Percentiles rank a stretch among this genome's conserved stretches.
Conservation (phyloP, 306 rosid genomes). For the Glycine soja region DNA sequence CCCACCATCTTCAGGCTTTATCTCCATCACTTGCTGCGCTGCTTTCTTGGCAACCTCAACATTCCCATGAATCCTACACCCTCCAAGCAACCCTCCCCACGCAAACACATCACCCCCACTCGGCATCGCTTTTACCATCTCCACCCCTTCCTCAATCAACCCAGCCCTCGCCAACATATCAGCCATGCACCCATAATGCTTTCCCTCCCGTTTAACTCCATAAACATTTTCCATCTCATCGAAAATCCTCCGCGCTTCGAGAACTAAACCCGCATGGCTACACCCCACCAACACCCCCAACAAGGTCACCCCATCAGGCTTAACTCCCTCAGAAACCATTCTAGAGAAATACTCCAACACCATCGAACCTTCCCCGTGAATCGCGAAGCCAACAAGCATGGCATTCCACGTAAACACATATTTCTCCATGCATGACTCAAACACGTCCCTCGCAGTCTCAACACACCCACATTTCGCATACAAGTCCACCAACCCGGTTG, state of each 20-base stretch:
- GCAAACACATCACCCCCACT: slow-evolving; percentile 73
- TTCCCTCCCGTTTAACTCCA: slow-evolving; percentile 63
- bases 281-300: slow-evolving; percentile 77
- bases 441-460: slow-evolving; percentile 62
- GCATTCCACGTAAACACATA: slow-evolving; percentile 81
- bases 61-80: slow-evolving; percentile 80
- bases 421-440: slow-evolving; percentile 59
- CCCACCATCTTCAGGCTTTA: slow-evolving; percentile 85
- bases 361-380: slow-evolving; percentile 66
- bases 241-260: slow-evolving; percentile 66
- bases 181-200: slow-evolving; percentile 88
- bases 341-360: slow-evolving; percentile 56
- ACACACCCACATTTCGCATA: slow-evolving; percentile 80
- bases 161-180: slow-evolving; percentile 81
- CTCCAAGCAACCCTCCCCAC: slow-evolving; percentile 87
- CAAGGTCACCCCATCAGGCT: slow-evolving; percentile 75
- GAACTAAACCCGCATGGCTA: slow-evolving; percentile 73
- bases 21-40: slow-evolving; percentile 69
- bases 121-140: slow-evolving; percentile 70
- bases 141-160: slow-evolving; percentile 64
- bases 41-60: slow-evolving; percentile 72
- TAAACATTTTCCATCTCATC: slow-evolving; percentile 64
- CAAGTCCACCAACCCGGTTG: slow-evolving; percentile 78
- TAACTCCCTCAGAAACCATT: slow-evolving; percentile 56
- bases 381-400: slow-evolving; percentile 78